Evolutionary conservation across 2,329 filamentous ascomycete species (phyloP).

Genomic region (Mycosphaerella sp.): DNA sequence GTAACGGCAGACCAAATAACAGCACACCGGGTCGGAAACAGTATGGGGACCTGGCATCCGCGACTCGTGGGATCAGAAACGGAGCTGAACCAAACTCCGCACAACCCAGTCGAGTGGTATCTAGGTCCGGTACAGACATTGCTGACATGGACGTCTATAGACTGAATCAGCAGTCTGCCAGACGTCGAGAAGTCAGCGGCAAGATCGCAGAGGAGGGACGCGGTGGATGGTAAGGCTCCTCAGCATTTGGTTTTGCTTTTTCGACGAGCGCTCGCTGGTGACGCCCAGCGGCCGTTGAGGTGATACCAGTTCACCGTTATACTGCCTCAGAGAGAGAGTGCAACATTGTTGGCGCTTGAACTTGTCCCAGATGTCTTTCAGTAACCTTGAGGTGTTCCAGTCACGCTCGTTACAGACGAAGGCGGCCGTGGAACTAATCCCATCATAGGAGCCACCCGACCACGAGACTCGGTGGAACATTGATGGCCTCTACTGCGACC

Average conservation of each 20-base stretch:
- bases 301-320: conserved; percentile 11
- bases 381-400: conserved; percentile 1
- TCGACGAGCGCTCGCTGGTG: conserved; percentile 3
- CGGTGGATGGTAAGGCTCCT: conserved; percentile 29
- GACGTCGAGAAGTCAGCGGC: conserved; percentile 61
- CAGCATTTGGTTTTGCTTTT: background rate
- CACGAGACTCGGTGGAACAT: background rate
- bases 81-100: conserved; percentile 15
- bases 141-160: conserved; percentile 32
- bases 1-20: conserved; percentile 8
- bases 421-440: conserved; percentile 3
- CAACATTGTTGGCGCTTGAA: conserved; percentile 5
- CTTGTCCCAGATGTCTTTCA: background rate
- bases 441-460: background rate
- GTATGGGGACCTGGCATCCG: conserved; percentile 44
- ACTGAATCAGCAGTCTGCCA: conserved; percentile 28
- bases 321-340: conserved; percentile 2
- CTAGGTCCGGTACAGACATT: conserved; percentile 43
- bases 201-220: conserved; percentile 67
- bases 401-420: conserved; percentile 3
- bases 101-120: conserved; percentile 36
- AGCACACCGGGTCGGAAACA: conserved; percentile 39
- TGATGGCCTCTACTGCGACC: background rate
- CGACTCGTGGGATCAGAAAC: conserved; percentile 34
- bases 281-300: conserved; percentile 11